Evolutionary conservation across 2,329 filamentous ascomycete genomes (phyloP).

Genomic region (Paecilomyces fulvus): DNA sequence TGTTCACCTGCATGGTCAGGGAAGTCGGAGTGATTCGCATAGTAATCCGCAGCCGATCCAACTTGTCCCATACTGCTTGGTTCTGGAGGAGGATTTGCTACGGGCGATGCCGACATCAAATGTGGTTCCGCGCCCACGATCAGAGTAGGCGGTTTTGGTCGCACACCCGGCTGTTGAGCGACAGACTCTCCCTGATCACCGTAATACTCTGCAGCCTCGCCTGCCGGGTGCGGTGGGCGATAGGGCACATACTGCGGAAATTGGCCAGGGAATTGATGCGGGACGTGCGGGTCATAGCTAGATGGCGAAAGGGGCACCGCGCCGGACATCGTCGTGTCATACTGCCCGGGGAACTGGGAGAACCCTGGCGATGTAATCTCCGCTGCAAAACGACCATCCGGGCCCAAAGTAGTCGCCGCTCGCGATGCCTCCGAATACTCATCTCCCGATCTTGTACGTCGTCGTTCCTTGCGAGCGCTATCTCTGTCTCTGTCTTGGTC

Average conservation of each 20-base stretch:
- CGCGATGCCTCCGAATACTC: constrained; percentile 13
- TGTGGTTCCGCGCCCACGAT: constrained; percentile 50
- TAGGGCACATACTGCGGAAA: constrained; percentile 42
- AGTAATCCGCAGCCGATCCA: constrained; percentile 51
- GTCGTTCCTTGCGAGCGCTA: constrained; percentile 16
- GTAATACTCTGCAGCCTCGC: constrained; percentile 54
- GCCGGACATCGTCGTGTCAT: constrained; percentile 15
- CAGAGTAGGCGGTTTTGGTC: constrained; percentile 44
- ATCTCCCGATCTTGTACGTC: constrained; percentile 23
- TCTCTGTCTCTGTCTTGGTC: constrained; percentile 10
- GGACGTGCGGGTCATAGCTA: constrained; percentile 40
- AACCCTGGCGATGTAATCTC: constrained; percentile 23
- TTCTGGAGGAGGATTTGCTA: constrained; percentile 48
- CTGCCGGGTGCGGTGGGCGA: constrained; percentile 39
- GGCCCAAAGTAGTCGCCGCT: constrained; percentile 12
- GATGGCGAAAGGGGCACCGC: constrained; percentile 15
- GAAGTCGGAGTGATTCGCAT: constrained; percentile 21
- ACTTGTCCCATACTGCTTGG: constrained; percentile 43
- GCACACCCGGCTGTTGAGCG: constrained; percentile 50
- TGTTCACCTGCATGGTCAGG: constrained; percentile 18
- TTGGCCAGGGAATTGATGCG: constrained; percentile 53
- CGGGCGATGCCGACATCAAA: constrained; percentile 45
- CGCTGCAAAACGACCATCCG: constrained; percentile 20
- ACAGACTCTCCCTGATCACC: constrained; percentile 55
- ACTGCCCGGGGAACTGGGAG: constrained; percentile 26